These are phyloP conservation scores for Trichophyton simii DNA, from an alignment of 2,329 filamentous ascomycete species.

Conservation along the genomic window DNA sequence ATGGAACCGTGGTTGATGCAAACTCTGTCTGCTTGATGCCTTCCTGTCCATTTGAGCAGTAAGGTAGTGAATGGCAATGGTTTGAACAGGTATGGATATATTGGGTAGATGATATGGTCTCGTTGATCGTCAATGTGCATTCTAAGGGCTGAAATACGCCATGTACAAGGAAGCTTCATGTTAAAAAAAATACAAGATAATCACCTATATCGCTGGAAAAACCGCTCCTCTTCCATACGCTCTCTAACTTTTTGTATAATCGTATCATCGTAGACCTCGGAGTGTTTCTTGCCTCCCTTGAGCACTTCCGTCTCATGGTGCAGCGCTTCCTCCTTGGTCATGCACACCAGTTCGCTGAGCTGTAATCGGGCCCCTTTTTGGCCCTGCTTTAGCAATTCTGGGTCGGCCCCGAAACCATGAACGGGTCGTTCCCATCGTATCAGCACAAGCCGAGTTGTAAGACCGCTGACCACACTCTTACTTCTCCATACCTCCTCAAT, in stretches of 20 bases:
- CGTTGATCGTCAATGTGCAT: background rate
- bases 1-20: background rate
- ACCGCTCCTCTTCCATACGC: constrained; percentile 54
- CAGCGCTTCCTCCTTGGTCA: constrained; percentile 83
- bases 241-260: constrained; percentile 55
- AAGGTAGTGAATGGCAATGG: no score
- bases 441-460: constrained; percentile 67
- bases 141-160: background rate
- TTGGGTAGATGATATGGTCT: background rate
- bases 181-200: background rate
- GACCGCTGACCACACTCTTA: constrained; percentile 67
- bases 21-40: background rate
- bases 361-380: constrained; percentile 64
- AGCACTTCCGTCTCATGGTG: constrained; percentile 71
- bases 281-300: constrained; percentile 51
- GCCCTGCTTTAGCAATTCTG: constrained; percentile 46
- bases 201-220: constrained; percentile 37
- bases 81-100: no score
- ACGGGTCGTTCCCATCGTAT: constrained; percentile 63
- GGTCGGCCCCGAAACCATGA: constrained; percentile 48
- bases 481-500: constrained; percentile 81
- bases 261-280: constrained; percentile 61
- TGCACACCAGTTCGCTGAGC: constrained; percentile 64
- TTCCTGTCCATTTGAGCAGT: background rate
- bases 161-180: background rate